Base-by-base conservation (phyloP, 805 yeast species). In the fission yeast (Schizosaccharomyces pombe) region DNA sequence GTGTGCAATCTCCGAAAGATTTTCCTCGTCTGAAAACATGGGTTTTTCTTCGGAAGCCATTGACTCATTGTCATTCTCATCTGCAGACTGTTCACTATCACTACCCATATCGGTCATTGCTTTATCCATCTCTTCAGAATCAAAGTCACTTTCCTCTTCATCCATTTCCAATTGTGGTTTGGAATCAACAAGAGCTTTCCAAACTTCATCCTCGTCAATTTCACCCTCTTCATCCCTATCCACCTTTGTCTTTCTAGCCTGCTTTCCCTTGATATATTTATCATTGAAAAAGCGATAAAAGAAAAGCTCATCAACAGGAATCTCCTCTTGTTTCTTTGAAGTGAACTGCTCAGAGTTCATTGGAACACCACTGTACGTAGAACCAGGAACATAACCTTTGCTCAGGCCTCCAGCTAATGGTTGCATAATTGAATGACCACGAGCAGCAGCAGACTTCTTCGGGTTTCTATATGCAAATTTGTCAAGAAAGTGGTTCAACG, bases 341-440 rank as follows among this genome's bases (percentile, higher is more conserved):
- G 97, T 89, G 11, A 52, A 52, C 65, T 86, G 80, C 60, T 81
- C 80, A 5, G 91, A 76, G 63, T 87, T 86, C 3, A 76, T 93
- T 1, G 97, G 95, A 12, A 74, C 75, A 3, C 65, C 65, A 22
- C 55, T 60, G 12, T 84, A 75, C n/a, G 85, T 77, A 0, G 58
- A 63, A 19, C 62, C 59, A 54, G 62, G 60, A 32, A 47, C 55
- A 22, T 57, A 57, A 24, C 57, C 61, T 8, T 56, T 39, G 39
- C 55, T 54, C 11, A 55, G 55, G 19, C 24, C 26, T 24, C 39
- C 96, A 49, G 93, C 86, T 59, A 91, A 72, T 53, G 98, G 97
- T 72, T 91, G 98, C 97, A 91, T 91, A 64, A 91, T 87, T 47
- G 96, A 85, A 3, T 82, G 72, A 62, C 97, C 97, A 64, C 82